Evolutionary conservation across 495 filamentous ascomycete genomes (phyloP).

Genomic region (Thozetella sp.): DNA sequence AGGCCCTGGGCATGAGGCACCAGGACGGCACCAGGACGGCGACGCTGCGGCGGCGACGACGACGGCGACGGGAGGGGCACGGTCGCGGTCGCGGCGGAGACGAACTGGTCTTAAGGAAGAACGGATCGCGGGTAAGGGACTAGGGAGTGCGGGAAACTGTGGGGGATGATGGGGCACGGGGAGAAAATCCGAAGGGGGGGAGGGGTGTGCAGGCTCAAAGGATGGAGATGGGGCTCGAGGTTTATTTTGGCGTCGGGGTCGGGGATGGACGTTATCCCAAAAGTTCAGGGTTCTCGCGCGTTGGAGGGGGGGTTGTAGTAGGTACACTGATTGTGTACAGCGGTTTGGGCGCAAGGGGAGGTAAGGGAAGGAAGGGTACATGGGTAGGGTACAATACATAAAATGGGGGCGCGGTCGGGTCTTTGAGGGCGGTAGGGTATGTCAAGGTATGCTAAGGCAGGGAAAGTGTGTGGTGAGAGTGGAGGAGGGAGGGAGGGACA

Average conservation of each 20-base stretch:
- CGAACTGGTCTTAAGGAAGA: not conserved
- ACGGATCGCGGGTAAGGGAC: not conserved
- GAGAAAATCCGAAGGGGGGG: not conserved
- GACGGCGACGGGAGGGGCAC: conserved; percentile 7
- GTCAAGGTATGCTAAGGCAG: not conserved
- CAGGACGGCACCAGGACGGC: conserved; percentile 23
- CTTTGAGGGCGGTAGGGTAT: conserved; percentile 1
- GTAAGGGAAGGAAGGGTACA: conserved; percentile 12
- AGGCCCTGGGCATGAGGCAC: conserved; percentile 27
- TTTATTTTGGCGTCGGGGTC: conserved; percentile 9
- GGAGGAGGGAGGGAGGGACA: conserved; percentile 8
- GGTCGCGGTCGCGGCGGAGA: not conserved
- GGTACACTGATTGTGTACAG: not conserved
- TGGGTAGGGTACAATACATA: conserved; percentile 22
- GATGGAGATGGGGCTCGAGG: not conserved
- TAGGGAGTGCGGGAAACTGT: conserved; percentile 9
- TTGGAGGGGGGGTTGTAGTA: not conserved
- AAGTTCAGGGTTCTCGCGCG: conserved; percentile 1
- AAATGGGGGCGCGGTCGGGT: not conserved
- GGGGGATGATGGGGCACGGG: not conserved
- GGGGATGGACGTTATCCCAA: conserved; percentile 11
- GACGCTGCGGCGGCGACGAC: conserved; percentile 10
- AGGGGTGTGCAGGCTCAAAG: conserved; percentile 12
- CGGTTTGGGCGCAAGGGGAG: not conserved
- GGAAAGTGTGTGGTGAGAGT: conserved; percentile 12